Evolutionary conservation across 192 early-diverging fungal species (phyloP), one percentile per base, ranked within the genome.

Genomic region (Umbelopsis ramanniana): DNA sequence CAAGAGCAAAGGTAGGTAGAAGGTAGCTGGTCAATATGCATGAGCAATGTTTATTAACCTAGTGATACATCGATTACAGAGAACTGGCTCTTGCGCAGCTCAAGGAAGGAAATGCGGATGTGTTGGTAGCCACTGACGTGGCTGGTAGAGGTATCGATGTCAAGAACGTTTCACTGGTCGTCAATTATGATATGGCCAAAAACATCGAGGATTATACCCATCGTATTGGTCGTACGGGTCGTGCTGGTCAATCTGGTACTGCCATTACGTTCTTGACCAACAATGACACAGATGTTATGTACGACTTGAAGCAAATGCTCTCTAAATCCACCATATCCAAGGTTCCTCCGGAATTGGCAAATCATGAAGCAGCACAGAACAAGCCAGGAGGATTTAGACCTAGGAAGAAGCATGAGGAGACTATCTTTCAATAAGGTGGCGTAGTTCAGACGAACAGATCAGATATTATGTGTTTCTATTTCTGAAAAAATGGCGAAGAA

Each of bases 101-200:
- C 52, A 96, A 94, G 74, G 86, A 76, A 69, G 94, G 96, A 21
- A 80, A 86, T 23, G 93, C 89, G 47, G 94, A 94, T 60, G 88
- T 99, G 40, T 81, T 99, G 66, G 94, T 99, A 54, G 98, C 98
- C 12, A 99, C 97, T 0, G 97, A 99, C 83, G 98, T 99, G 21
- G 98, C 97, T 45, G 96, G 96, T 45, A 95, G 98, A 80, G 98
- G 98, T 87, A 97, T 99, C 76, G 98, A 99, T 84, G 89, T 99
- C 72, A 96, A 97, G 75, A 92, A 99, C 74, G 96, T 99, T 21
- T 95, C 94, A 5, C 78, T 98, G 55, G 98, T 99, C 6, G 78
- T 99, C 52, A 99, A 99, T 80, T 98, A 89, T 80, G 95, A 98
- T 72, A 99, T 99, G 97, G 92, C 96, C 48, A 98, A 97, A 80